These are phyloP conservation scores for Talaromyces pinophilus DNA, from an alignment of 2,329 filamentous ascomycete genomes.

Conservation along the genomic window DNA sequence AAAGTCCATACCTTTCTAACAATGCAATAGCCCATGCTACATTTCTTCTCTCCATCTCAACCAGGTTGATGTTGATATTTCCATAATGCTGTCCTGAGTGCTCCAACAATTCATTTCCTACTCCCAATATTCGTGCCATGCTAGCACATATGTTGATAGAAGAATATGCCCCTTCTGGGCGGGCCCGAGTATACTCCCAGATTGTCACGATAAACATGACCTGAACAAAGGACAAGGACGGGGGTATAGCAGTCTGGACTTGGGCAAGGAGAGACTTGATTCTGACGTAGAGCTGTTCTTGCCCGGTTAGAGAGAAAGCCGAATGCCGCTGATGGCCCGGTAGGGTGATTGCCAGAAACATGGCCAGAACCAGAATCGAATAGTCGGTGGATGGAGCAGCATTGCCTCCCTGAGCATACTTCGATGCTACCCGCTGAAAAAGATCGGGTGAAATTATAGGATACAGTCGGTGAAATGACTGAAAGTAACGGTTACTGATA, in stretches of 20 bases:
- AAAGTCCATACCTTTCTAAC: constrained; percentile 13
- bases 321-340: constrained; percentile 1
- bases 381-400: constrained; percentile 3
- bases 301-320: background rate
- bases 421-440: background rate
- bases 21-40: constrained; percentile 16
- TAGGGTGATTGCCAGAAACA: constrained; percentile 17
- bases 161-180: constrained; percentile 17
- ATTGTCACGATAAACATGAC: constrained; percentile 14
- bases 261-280: constrained; percentile 21
- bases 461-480: constrained; percentile 13
- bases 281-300: constrained; percentile 16
- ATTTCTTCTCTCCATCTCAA: constrained; percentile 12
- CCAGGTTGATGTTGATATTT: background rate
- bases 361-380: constrained; percentile 13
- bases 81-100: background rate
- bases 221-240: constrained; percentile 18
- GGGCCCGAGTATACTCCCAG: constrained; percentile 20
- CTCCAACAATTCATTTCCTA: constrained; percentile 4
- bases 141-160: constrained; percentile 17
- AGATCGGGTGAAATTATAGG: constrained; percentile 15
- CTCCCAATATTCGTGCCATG: constrained; percentile 8
- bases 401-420: background rate
- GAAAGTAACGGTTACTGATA: constrained; percentile 17
- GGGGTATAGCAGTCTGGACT: constrained; percentile 10